Conservation (phyloP, 768 basidiomycete genomes). For the Megacollybia marginata region DNA sequence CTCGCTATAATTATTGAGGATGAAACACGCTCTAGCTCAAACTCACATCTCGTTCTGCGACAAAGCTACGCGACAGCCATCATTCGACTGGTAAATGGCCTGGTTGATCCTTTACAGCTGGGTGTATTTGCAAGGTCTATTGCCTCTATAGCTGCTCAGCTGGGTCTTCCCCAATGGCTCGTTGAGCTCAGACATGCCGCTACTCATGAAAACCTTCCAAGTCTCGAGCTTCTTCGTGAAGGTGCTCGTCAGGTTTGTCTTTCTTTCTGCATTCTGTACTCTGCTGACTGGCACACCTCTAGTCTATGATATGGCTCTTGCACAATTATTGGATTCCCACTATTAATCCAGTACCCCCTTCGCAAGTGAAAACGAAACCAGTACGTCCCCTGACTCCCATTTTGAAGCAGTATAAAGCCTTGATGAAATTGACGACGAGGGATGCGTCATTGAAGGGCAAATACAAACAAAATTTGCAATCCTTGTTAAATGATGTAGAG, state of each 20-base stretch:
- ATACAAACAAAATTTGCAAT: slow-evolving; percentile 42
- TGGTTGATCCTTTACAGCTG: slow-evolving; percentile 90
- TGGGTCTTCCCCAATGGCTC: slow-evolving; percentile 81
- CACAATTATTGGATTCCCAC: slow-evolving; percentile 81
- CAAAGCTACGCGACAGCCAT: slow-evolving; percentile 77
- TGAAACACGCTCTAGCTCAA: slow-evolving; percentile 9
- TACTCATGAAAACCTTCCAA: slow-evolving; percentile 93
- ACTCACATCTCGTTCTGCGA: slow-evolving; percentile 46
- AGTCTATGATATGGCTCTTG: slow-evolving; percentile 83
- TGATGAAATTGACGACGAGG: slow-evolving; percentile 53
- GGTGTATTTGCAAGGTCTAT: slow-evolving; percentile 90
- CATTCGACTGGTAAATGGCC: slow-evolving; percentile 86
- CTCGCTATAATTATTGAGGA: slow-evolving; percentile 58
- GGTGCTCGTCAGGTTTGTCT: slow-evolving; percentile 58
- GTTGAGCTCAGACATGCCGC: slow-evolving; percentile 93
- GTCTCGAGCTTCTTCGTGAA: slow-evolving; percentile 69
- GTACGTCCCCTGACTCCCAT: slow-evolving; percentile 59
- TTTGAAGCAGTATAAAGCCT: slow-evolving; percentile 65
- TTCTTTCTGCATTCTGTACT: slow-evolving; percentile 1
- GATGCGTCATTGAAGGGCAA: slow-evolving; percentile 55
- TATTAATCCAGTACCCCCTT: slow-evolving; percentile 42
- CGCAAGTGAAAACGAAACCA: slow-evolving; percentile 20
- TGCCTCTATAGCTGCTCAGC: slow-evolving; percentile 76
- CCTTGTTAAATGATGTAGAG: slow-evolving; percentile 56
- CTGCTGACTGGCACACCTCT: not conserved